These are phyloP conservation scores for Marasmius fiardii DNA, from an alignment of 1,284 basidiomycete species.

Conservation along the genomic window DNA sequence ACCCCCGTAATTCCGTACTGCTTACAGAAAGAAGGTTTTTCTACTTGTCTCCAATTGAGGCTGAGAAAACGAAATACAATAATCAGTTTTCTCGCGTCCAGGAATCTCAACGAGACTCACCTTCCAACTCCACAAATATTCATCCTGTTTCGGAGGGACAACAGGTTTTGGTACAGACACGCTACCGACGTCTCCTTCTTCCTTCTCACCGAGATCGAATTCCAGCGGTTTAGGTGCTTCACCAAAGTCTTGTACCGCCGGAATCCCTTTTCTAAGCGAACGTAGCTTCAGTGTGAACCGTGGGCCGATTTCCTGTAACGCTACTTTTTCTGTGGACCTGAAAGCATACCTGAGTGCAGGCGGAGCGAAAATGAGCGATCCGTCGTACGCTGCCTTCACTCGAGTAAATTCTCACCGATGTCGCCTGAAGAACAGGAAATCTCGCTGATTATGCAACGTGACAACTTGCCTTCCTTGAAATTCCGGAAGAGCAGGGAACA, in stretches of 20 bases:
- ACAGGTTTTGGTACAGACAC: conserved; percentile 20
- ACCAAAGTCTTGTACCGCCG: conserved; percentile 69
- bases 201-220: conserved; percentile 50
- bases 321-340: conserved; percentile 86
- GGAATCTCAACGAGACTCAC: conserved; percentile 33
- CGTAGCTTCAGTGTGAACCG: conserved; percentile 94
- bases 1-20: not conserved
- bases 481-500: conserved; percentile 94
- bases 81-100: conserved; percentile 11
- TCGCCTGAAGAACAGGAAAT: conserved; percentile 96
- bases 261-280: conserved; percentile 87
- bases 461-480: conserved; percentile 98
- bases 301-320: conserved; percentile 97
- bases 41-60: conserved; percentile 76
- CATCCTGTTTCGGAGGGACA: conserved; percentile 59
- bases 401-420: conserved; percentile 58
- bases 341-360: conserved; percentile 80
- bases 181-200: conserved; percentile 14
- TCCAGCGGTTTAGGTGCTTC: conserved; percentile 55
- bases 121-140: conserved; percentile 82
- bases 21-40: conserved; percentile 75
- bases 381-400: not conserved
- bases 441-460: conserved; percentile 95
- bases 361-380: not conserved
- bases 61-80: conserved; percentile 30